Percentiles rank a stretch among this genome's conserved stretches.
phyloP scores from a whole-genome alignment of 306 rosid species.

The Dryas drummondii region DNA sequence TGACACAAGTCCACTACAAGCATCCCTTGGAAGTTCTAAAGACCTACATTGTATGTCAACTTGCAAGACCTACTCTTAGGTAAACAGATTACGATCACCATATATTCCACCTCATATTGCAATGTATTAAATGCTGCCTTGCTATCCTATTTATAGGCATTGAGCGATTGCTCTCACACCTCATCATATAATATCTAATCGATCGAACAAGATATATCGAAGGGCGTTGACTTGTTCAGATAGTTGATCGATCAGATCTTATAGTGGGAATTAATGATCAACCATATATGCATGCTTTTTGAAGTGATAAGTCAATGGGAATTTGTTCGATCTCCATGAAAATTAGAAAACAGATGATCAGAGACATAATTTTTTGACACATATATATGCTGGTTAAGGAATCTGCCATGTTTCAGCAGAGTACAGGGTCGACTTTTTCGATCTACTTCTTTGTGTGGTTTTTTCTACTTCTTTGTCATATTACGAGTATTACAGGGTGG shows the following conservation, averaged over 20 bases:
- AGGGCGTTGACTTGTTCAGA: neutral
- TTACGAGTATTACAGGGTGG: no score
- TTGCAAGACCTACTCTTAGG: slow-evolving; percentile 18
- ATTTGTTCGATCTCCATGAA: neutral
- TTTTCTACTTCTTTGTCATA: no score
- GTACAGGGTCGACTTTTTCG: neutral
- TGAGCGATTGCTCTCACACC: neutral
- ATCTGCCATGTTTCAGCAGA: neutral
- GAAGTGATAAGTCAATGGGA: neutral
- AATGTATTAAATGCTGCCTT: neutral
- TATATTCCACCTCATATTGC: no score
- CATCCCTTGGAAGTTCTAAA: slow-evolving; percentile 71
- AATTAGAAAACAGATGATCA: no score
- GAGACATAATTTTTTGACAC: no score
- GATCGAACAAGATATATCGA: neutral
- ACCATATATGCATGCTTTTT: neutral
- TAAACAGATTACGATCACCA: no score
- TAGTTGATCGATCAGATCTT: no score
- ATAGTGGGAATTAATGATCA: neutral
- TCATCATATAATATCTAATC: no score
- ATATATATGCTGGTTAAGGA: neutral
- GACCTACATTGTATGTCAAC: slow-evolving; percentile 74
- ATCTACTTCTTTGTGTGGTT: neutral
- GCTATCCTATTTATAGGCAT: neutral
- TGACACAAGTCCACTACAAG: slow-evolving; percentile 58